Evolutionary conservation across 805 yeast species (phyloP).

Genomic region (Zygoascus biomembranicola): DNA sequence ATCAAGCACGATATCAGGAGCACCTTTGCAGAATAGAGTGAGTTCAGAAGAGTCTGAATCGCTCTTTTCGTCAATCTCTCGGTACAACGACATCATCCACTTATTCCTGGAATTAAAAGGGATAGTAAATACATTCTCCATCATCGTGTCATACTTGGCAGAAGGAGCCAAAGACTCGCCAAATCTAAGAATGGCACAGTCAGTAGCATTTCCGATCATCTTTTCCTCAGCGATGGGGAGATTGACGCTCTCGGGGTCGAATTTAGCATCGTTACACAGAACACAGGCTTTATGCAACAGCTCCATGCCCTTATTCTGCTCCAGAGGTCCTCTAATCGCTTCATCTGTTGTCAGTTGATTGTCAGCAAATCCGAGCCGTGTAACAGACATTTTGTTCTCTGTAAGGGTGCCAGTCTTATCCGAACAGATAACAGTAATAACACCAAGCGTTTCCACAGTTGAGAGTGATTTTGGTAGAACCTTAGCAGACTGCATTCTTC

Average conservation of each 20-base stretch:
- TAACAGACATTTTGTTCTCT: conserved; percentile 36
- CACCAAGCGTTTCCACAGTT: conserved; percentile 50
- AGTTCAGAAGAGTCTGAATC: conserved; percentile 1
- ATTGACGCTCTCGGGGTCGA: conserved; percentile 9
- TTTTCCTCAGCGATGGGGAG: conserved; percentile 10
- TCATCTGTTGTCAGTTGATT: conserved; percentile 5
- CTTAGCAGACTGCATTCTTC: conserved; percentile 36
- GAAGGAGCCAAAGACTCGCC: conserved; percentile 19
- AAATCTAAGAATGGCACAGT: conserved; percentile 35
- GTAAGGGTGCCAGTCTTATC: conserved; percentile 45
- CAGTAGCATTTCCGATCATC: conserved; percentile 42
- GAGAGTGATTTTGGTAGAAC: conserved; percentile 40
- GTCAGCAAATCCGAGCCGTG: conserved; percentile 13
- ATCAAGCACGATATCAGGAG: conserved; percentile 37
- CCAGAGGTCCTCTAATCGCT: conserved; percentile 1
- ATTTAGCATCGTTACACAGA: conserved; percentile 18
- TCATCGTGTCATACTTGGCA: neutral
- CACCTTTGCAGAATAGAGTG: conserved; percentile 30
- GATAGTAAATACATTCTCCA: conserved; percentile 10
- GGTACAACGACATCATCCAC: conserved; percentile 19
- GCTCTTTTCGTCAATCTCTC: conserved; percentile 24
- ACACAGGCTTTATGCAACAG: conserved; percentile 11
- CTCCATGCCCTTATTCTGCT: conserved; percentile 1
- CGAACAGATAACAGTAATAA: conserved; percentile 47
- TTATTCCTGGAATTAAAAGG: conserved; percentile 42